Conservation (phyloP, 2,329 filamentous ascomycete species). For the Phialophora macrospora region DNA sequence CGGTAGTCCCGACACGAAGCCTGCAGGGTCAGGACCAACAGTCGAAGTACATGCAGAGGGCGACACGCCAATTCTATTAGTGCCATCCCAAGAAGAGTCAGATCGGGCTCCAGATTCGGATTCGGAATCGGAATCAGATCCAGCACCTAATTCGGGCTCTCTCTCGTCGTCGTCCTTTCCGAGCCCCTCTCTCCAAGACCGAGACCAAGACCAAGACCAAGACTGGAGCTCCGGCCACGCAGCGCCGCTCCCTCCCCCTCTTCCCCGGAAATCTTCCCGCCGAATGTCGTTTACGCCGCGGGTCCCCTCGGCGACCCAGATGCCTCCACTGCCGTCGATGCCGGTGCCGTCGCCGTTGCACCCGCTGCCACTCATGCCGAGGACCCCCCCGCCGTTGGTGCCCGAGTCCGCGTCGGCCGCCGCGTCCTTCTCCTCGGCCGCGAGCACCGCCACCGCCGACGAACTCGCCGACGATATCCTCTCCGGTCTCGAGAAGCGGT, state of each 20-base stretch:
- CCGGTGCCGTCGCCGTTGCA: neutral
- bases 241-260: neutral
- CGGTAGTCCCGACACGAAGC: neutral
- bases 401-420: neutral
- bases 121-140: neutral
- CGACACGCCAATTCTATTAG: neutral
- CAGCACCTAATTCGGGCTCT: neutral
- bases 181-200: too few species aligned
- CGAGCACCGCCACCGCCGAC: neutral
- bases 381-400: neutral
- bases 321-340: neutral
- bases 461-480: neutral
- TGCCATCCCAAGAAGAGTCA: neutral
- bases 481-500: constrained; percentile 5
- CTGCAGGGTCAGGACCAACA: neutral
- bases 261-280: constrained; percentile 9
- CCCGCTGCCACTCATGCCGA: neutral
- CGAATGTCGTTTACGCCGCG: neutral
- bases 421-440: neutral
- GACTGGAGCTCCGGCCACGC: neutral
- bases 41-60: neutral
- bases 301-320: neutral
- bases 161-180: neutral
- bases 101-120: neutral
- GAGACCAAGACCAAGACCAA: constrained; percentile 3